Evolutionary conservation across 164 flowering plant species (phyloP).

Genomic region (Macadamia tetraphylla): DNA sequence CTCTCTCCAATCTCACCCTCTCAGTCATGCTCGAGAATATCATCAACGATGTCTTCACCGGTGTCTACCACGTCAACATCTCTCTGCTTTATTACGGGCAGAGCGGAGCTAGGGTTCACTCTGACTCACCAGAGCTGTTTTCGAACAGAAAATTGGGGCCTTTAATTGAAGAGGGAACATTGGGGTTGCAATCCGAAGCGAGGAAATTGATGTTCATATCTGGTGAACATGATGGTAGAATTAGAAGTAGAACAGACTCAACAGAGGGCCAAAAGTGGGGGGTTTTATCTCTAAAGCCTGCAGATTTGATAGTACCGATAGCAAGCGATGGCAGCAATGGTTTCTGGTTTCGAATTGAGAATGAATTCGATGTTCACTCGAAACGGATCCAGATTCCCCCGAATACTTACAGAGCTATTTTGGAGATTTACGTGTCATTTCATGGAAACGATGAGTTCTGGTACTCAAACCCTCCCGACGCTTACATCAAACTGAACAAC

Average conservation of each 20-base stretch:
- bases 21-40: conserved; percentile 79
- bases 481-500: conserved; percentile 52
- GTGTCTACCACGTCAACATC: conserved; percentile 55
- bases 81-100: conserved; percentile 35
- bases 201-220: neutral
- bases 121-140: neutral
- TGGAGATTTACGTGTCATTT: conserved; percentile 69
- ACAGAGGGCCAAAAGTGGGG: neutral
- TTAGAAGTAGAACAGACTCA: no score
- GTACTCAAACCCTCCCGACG: conserved; percentile 80
- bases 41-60: conserved; percentile 61
- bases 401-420: conserved; percentile 42
- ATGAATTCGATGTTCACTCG: conserved; percentile 26
- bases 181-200: neutral
- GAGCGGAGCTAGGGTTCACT: conserved; percentile 8
- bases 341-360: conserved; percentile 62
- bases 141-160: conserved; percentile 9
- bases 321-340: conserved; percentile 36
- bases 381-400: conserved; percentile 42
- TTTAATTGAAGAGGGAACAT: neutral
- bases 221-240: neutral
- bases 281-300: conserved; percentile 31
- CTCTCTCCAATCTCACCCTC: conserved; percentile 31
- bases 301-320: conserved; percentile 71
- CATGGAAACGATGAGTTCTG: conserved; percentile 90